Conservation (phyloP, 2,329 filamentous ascomycete species). For the Leptographium galeiforme region DNA sequence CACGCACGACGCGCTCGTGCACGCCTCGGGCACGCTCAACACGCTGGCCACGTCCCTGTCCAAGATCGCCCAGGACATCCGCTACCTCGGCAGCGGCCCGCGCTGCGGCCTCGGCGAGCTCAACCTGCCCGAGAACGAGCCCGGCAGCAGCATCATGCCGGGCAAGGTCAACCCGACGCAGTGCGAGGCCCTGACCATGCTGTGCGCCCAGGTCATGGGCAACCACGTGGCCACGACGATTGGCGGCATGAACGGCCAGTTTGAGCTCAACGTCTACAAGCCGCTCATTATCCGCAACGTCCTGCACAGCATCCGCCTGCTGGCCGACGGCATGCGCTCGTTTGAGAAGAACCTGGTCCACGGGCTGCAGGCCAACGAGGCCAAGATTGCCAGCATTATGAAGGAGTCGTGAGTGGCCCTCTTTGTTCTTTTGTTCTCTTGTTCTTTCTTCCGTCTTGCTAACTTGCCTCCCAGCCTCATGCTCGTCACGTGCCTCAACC, state of each 20-base stretch:
- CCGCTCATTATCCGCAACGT: conserved; percentile 91
- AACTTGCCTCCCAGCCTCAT: conserved; percentile 54
- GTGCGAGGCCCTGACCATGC: conserved; percentile 95
- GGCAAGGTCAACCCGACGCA: conserved; percentile 99
- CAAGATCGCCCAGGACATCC: conserved; percentile 97
- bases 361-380: conserved; percentile 85
- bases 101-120: conserved; percentile 93
- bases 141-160: conserved; percentile 95
- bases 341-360: conserved; percentile 89
- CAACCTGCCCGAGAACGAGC: conserved; percentile 91
- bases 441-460: background rate
- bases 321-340: conserved; percentile 84
- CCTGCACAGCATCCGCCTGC: conserved; percentile 77
- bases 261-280: conserved; percentile 98
- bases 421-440: background rate
- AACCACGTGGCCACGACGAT: conserved; percentile 91
- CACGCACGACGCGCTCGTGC: conserved; percentile 89
- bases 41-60: conserved; percentile 81
- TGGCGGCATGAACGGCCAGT: conserved; percentile 93
- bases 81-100: conserved; percentile 90
- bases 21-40: conserved; percentile 87
- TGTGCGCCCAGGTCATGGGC: conserved; percentile 94
- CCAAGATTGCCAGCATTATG: conserved; percentile 77
- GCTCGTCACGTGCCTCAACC: conserved; percentile 96
- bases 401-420: conserved; percentile 66